Evolutionary conservation across 31 red algal species (phyloP), one percentile per base, ranked within the genome.

Genomic region (Odonthalia washingtoniensis): DNA sequence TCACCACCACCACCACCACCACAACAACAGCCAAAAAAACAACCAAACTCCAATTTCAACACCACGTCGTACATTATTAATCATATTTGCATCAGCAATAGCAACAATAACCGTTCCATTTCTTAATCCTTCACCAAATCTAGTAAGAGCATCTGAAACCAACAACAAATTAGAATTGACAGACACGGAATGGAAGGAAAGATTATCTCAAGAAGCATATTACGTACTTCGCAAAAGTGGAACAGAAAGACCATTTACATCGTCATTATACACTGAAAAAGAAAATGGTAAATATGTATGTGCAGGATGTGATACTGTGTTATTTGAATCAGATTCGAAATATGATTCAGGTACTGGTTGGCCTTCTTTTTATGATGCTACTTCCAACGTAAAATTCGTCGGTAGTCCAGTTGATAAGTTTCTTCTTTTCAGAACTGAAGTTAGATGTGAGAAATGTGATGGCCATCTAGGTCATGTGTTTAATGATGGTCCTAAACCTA

Each of bases 381-480:
- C 92, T 17, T 36, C 44, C 0, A 28, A 60, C 5, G 88, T 91
- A 14, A 81, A 78, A 68, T 49, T 65, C 39, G 38, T 38, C 12
- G 39, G 61, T 38, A 72, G 33, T 28, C 30, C 53, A 16, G 28
- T n/a, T 4, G 52, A 64, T 30, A 74, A 90, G 9, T 42, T 87
- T 5, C 32, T 95, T 64, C 46, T 86, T 27, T 16, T 39, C 31
- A 60, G 88, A 24, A 95, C 66, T 62, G 93, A 95, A 65, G 78
- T 86, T 1, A 31, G 65, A 30, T 95, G 93, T 26, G 39, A 17
- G 3, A 57, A 33, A 28, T 97, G 95, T 74, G 88, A 74, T 30
- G 92, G 91, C 38, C 95, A 97, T 46, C 79, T 91, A 21, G 95
- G 95, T 6, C 95, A 97, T 32, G 86, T 97, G 5, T 97, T 97